Base-by-base conservation (phyloP, 106 monocot genomes). In the Dioscorea zingiberensis region DNA sequence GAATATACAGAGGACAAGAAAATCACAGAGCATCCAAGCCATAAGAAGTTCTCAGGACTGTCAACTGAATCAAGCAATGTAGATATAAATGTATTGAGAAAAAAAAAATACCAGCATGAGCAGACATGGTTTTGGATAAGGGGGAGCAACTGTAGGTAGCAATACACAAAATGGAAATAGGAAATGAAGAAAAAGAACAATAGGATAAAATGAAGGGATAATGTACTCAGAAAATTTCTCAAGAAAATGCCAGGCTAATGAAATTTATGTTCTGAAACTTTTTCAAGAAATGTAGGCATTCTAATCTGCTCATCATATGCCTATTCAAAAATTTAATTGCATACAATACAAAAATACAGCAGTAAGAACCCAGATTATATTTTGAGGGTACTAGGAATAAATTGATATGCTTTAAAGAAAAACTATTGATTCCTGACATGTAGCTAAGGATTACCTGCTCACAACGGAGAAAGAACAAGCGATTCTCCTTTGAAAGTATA, bases 381-480 rank as follows among this genome's bases (percentile, higher is more conserved):
- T 38, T 38, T 38, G 9, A 38, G 1, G 38, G 10, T 6, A 38
- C 38, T 8, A 38, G 38, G 4, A 38, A 38, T 10, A 38, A 38
- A 38, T 8, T 38, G n/a, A 17, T 25, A 2, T 58, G 25, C 21
- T 13, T 29, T 17, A 30, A 61, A 32, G n/a, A 38, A 38, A 38
- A 38, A 38, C 38, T 2, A 38, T 38, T 38, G 38, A 38, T 6
- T 38, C 38, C 6, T 38, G 4, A 38, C 10, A 38, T 3, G 14
- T 15, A n/a, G 13, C 3, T 27, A 58, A 21, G 8, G 53, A 32
- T 25, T 76, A 94, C 94, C 94, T 94, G 87, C 30, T 94, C 94
- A 61, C 94, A 97, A 7, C 88, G 83, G 10, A 97, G 88, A 72
- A 97, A 97, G 73, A 97, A 97, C 17, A 97, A 65, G 9, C 95